Percentiles rank a stretch among this genome's conserved stretches.
phyloP scores from a whole-genome alignment of 768 basidiomycete genomes.

The Crepidotus variabilis region DNA sequence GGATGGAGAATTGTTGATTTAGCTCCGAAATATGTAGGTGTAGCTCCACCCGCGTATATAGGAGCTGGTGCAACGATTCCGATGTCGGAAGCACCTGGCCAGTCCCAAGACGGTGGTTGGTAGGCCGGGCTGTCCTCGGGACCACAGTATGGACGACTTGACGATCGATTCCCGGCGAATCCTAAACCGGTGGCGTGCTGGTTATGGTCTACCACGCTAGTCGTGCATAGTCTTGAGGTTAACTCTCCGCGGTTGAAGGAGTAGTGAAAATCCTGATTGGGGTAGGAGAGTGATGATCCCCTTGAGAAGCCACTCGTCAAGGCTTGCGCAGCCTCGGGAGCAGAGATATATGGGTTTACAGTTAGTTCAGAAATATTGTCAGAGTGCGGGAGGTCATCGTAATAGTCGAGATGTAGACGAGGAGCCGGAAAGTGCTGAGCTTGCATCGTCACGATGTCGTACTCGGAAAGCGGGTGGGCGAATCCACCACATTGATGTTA shows the following conservation, averaged over 20 bases:
- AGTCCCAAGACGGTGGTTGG: slow-evolving; percentile 27
- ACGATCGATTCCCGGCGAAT: slow-evolving; percentile 33
- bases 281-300: slow-evolving; percentile 45
- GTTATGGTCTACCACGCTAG: slow-evolving; percentile 28
- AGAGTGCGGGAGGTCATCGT: slow-evolving; percentile 15
- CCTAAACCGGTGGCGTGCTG: slow-evolving; percentile 42
- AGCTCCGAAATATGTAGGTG: slow-evolving; percentile 22
- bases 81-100: slow-evolving; percentile 18
- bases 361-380: slow-evolving; percentile 16
- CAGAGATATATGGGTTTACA: slow-evolving; percentile 27
- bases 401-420: slow-evolving; percentile 27
- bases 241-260: slow-evolving; percentile 38
- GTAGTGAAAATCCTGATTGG: slow-evolving; percentile 41
- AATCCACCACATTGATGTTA: slow-evolving; percentile 32
- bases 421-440: slow-evolving; percentile 27
- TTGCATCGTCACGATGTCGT: slow-evolving; percentile 28
- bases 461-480: slow-evolving; percentile 29
- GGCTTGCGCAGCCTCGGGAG: slow-evolving; percentile 26
- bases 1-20: slow-evolving; percentile 20
- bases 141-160: slow-evolving; percentile 23
- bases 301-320: slow-evolving; percentile 42
- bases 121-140: slow-evolving; percentile 39
- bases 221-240: slow-evolving; percentile 26
- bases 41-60: slow-evolving; percentile 21
- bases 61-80: slow-evolving; percentile 29